A percentile compares a stretch with the other conserved stretches of the same genome.
phyloP scores from a whole-genome alignment of 2,329 filamentous ascomycete genomes.

The Fusarium lyarnte region DNA sequence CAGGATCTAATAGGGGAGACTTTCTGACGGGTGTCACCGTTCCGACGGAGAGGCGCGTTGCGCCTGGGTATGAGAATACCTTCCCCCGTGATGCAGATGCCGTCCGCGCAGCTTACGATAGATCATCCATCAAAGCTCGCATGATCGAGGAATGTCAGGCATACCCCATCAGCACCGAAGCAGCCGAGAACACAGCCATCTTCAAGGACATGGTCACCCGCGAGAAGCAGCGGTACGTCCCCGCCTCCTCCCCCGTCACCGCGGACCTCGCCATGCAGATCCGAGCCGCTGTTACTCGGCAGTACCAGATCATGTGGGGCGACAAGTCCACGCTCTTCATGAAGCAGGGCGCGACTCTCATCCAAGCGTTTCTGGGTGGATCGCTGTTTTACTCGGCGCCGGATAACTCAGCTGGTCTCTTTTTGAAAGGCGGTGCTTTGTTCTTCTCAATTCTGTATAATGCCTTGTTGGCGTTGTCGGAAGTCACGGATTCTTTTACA shows the following conservation, averaged over 20 bases:
- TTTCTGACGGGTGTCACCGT: slow-evolving; percentile 74
- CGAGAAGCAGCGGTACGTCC: slow-evolving; percentile 65
- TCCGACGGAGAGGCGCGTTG: slow-evolving; percentile 73
- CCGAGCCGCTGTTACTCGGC: slow-evolving; percentile 63
- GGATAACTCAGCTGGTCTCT: slow-evolving; percentile 66
- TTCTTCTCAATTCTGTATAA: slow-evolving; percentile 74
- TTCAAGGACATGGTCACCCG: slow-evolving; percentile 62
- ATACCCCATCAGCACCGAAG: slow-evolving; percentile 61
- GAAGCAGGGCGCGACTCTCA: slow-evolving; percentile 66
- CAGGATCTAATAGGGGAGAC: slow-evolving; percentile 71
- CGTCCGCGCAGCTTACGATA: slow-evolving; percentile 60
- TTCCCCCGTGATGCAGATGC: slow-evolving; percentile 56
- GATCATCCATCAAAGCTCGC: slow-evolving; percentile 56
- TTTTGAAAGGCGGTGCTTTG: slow-evolving; percentile 69
- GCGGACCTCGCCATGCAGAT: slow-evolving; percentile 65
- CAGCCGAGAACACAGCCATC: slow-evolving; percentile 58
- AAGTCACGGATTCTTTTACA: slow-evolving; percentile 70
- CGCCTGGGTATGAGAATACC: slow-evolving; percentile 47
- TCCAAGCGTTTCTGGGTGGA: slow-evolving; percentile 69
- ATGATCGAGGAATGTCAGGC: slow-evolving; percentile 64
- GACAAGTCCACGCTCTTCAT: slow-evolving; percentile 71
- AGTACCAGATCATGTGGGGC: slow-evolving; percentile 73
- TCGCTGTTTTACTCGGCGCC: slow-evolving; percentile 74
- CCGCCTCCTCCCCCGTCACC: slow-evolving; percentile 64
- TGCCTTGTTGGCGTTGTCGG: slow-evolving; percentile 69